Evolutionary conservation across 768 basidiomycete species (phyloP).

Genomic region (Tylopilus rubrobrunneus): DNA sequence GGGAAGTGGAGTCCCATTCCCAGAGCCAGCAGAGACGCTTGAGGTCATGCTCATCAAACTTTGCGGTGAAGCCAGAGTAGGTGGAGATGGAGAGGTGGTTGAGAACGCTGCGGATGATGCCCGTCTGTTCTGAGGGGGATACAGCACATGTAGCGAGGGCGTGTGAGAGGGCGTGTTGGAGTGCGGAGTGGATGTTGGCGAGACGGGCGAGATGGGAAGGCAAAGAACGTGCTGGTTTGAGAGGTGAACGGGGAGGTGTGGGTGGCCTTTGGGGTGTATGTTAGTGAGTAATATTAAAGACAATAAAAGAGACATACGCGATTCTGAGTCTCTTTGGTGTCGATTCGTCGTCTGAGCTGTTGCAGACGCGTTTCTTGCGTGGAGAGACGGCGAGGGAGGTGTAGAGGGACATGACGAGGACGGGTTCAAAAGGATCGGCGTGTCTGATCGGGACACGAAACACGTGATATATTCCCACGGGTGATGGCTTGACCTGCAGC

Average conservation of each 20-base stretch:
- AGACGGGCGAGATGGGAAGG: conserved; percentile 62
- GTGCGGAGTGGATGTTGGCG: conserved; percentile 56
- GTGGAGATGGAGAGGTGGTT: conserved; percentile 70
- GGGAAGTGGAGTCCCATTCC: conserved; percentile 71
- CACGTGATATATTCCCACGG: conserved; percentile 31
- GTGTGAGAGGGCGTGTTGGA: conserved; percentile 82
- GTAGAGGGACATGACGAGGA: conserved; percentile 11
- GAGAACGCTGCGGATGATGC: conserved; percentile 71
- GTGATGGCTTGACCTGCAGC: background rate
- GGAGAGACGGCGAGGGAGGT: conserved; percentile 58
- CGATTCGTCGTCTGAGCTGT: conserved; percentile 48
- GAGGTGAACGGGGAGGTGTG: conserved; percentile 51
- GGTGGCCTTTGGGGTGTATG: conserved; percentile 41
- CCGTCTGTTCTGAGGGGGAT: conserved; percentile 72
- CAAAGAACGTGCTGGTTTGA: conserved; percentile 30
- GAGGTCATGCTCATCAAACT: conserved; percentile 66
- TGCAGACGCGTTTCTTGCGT: conserved; percentile 59
- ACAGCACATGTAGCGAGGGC: conserved; percentile 80
- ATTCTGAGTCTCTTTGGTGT: conserved; percentile 67
- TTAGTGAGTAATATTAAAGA: background rate
- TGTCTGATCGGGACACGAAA: conserved; percentile 1
- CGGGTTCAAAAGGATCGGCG: background rate
- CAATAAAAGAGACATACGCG: conserved; percentile 34
- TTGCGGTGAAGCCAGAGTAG: conserved; percentile 61
- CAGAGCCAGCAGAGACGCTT: conserved; percentile 81